These are phyloP conservation scores for Suillus spraguei DNA, from an alignment of 768 basidiomycete genomes.

Conservation along the genomic window DNA sequence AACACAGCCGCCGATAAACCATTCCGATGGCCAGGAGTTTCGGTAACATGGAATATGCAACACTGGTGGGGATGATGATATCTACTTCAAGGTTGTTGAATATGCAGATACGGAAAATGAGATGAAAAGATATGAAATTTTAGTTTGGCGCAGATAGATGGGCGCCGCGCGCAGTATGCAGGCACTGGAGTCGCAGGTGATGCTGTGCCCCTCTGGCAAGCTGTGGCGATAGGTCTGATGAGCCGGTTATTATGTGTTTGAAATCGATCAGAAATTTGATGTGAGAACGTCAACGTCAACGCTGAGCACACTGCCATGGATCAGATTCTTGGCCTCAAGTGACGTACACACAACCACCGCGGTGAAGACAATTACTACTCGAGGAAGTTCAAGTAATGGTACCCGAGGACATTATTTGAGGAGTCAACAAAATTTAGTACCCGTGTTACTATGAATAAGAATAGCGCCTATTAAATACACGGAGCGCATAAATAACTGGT, in stretches of 20 bases:
- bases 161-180: neutral
- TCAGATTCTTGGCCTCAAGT: neutral
- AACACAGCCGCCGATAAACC: too few species aligned
- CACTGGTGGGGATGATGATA: neutral
- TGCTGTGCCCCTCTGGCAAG: neutral
- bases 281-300: neutral
- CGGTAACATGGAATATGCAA: neutral
- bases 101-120: neutral
- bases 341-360: too few species aligned
- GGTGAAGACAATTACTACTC: neutral
- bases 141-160: neutral
- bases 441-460: neutral
- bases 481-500: too few species aligned
- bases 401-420: neutral
- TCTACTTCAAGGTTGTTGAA: neutral
- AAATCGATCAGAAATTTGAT: neutral
- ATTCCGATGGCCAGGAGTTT: neutral
- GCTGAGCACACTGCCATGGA: neutral
- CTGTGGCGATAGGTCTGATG: neutral
- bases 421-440: neutral
- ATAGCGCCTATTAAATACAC: too few species aligned
- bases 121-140: neutral
- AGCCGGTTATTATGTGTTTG: neutral
- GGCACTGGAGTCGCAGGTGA: neutral
- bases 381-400: neutral